Base-by-base conservation (phyloP, 768 basidiomycete species). In the Collybia mongolica region DNA sequence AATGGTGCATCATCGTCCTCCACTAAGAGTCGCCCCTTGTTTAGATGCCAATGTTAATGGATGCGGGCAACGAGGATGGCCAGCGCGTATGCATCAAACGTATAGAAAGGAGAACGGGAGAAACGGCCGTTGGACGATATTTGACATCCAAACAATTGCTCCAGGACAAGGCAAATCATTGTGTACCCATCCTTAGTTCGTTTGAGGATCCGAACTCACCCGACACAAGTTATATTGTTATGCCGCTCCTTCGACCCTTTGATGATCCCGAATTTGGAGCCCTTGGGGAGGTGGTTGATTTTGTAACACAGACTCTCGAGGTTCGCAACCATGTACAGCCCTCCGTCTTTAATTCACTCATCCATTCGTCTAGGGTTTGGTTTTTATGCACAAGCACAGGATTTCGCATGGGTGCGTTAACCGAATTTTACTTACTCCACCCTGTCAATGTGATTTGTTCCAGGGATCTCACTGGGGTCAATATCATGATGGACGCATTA, bases 171-270 rank as follows among this genome's bases (percentile, higher is more conserved):
- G 20, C 11, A 14, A 60, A 60, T 42, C 56, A 57, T 19, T 51
- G 46, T 19, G 46, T 54, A 8, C 55, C 53, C 5, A 48, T 62
- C 11, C 54, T 65, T 14, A 65, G 70, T 18, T 5, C 17, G 54
- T 1, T 15, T 66, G 0, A 38, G 5, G 39, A 66, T 28, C 55
- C 56, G 11, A 47, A 45, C 15, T 50, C 51, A 0, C 48, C 51
- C 2, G 45, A 61, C 4, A 40, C 53, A 0, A 24, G 28, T 3
- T 60, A 63, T 2, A 41, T 72, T 3, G 62, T 68, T 1, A 74
- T 72, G 68, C 75, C 74, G 0, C 46, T 72, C 1, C 62, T 76
- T 12, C 61, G 70, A 46, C 57, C 60, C 18, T 72, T 69, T 46
- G 65, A 72, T 44, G 67, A 70, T 46, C 69, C 68, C 4, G 64